These are phyloP conservation scores for Sutorius australiensis DNA, from an alignment of 768 basidiomycete species.

Conservation along the genomic window DNA sequence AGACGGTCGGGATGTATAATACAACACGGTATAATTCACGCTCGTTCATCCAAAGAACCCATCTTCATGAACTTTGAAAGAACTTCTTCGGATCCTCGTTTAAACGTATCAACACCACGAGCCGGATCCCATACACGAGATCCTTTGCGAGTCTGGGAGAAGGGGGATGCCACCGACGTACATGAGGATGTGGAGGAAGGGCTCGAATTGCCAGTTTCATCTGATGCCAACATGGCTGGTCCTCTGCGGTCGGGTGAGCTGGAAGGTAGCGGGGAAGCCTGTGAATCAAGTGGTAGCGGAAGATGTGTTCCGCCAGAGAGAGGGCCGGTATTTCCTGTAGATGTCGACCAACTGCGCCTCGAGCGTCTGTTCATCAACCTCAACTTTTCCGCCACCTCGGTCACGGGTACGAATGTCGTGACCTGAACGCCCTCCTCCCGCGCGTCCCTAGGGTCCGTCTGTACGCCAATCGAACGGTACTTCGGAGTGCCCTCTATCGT, in stretches of 20 bases:
- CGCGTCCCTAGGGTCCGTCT: slow-evolving; percentile 58
- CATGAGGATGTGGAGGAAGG: slow-evolving; percentile 9
- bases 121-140: slow-evolving; percentile 83
- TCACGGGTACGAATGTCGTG: slow-evolving; percentile 18
- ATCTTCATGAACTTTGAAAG: slow-evolving; percentile 78
- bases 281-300: slow-evolving; percentile 13
- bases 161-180: slow-evolving; percentile 48
- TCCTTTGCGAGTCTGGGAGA: slow-evolving; percentile 38
- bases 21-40: slow-evolving; percentile 5
- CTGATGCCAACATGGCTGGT: slow-evolving; percentile 2
- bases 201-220: slow-evolving; percentile 7
- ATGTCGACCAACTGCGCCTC: slow-evolving; percentile 19
- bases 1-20: neutral
- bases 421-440: slow-evolving; percentile 61
- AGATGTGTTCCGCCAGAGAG: slow-evolving; percentile 1
- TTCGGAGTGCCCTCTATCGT: slow-evolving; percentile 27
- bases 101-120: slow-evolving; percentile 81
- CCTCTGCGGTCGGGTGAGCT: slow-evolving; percentile 7
- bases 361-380: slow-evolving; percentile 18
- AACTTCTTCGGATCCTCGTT: slow-evolving; percentile 84
- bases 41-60: slow-evolving; percentile 62
- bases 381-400: slow-evolving; percentile 22
- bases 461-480: slow-evolving; percentile 67
- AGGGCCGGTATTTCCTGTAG: slow-evolving; percentile 3
- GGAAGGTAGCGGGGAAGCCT: slow-evolving; percentile 16